phyloP scores from a whole-genome alignment of 331 rosid species.

The Telfairia occidentalis region DNA sequence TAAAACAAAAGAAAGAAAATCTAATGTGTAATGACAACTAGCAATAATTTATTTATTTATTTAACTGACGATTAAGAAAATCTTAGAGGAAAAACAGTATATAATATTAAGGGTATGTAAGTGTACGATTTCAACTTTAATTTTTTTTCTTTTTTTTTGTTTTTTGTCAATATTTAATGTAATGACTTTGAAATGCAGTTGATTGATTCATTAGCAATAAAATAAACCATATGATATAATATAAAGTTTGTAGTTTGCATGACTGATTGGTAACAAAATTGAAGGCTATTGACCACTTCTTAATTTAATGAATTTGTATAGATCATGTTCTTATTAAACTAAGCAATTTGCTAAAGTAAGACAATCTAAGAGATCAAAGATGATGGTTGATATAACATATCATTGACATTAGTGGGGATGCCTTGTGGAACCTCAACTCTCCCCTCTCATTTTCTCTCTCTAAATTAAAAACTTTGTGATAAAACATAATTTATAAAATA shows the following conservation, averaged over 20 bases:
- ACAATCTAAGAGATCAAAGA: constrained; percentile 1
- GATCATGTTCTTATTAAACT: constrained; percentile 1
- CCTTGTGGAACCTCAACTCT: not conserved
- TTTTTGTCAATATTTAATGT: not conserved
- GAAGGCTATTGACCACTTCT: not conserved
- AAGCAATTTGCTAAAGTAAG: not conserved
- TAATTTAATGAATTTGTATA: not conserved
- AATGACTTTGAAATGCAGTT: not conserved
- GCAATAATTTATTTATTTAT: not conserved
- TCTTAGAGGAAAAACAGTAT: not conserved
- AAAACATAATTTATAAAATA: not conserved
- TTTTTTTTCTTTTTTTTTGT: no score
- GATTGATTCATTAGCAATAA: not conserved
- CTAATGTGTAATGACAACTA: not conserved
- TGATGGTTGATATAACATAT: not conserved
- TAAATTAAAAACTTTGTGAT: not conserved
- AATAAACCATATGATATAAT: not conserved
- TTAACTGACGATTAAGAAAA: not conserved
- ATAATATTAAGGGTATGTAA: not conserved
- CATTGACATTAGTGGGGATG: constrained; percentile 5
- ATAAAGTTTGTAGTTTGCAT: constrained; percentile 3
- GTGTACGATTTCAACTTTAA: constrained; percentile 5
- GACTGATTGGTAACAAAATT: not conserved
- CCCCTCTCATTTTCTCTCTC: no score
- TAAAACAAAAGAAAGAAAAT: not conserved